Evolutionary conservation across 371 early-diverging fungal genomes (phyloP).

Genomic region (Saksenaea oblongispora): DNA sequence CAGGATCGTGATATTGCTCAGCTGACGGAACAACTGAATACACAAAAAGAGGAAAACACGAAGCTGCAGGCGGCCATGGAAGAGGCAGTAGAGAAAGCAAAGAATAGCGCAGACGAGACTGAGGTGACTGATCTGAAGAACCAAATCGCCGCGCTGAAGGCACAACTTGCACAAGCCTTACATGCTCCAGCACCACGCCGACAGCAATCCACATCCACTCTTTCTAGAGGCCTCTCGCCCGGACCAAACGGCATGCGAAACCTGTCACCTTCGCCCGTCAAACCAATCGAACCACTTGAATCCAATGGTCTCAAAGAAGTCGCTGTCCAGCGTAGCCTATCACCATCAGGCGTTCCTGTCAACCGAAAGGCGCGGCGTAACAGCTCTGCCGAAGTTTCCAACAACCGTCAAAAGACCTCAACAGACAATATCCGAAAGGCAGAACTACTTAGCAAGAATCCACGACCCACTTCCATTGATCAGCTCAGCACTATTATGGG

Average conservation of each 20-base stretch:
- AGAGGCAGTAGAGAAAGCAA: slow-evolving; percentile 36
- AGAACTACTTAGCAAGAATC: slow-evolving; percentile 29
- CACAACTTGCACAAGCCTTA: slow-evolving; percentile 46
- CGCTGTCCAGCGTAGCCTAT: slow-evolving; percentile 12
- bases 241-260: slow-evolving; percentile 30
- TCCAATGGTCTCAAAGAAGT: slow-evolving; percentile 22
- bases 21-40: slow-evolving; percentile 59
- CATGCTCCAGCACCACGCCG: slow-evolving; percentile 30
- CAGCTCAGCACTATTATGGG: slow-evolving; percentile 27
- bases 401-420: slow-evolving; percentile 37
- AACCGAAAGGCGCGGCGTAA: slow-evolving; percentile 39
- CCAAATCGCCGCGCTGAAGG: slow-evolving; percentile 50
- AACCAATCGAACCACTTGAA: slow-evolving; percentile 13
- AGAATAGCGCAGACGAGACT: slow-evolving; percentile 37
- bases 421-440: slow-evolving; percentile 40
- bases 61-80: slow-evolving; percentile 53
- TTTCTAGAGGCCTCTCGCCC: slow-evolving; percentile 30
- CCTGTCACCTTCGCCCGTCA: slow-evolving; percentile 36
- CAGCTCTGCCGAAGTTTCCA: slow-evolving; percentile 41
- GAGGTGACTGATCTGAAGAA: slow-evolving; percentile 49
- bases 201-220: slow-evolving; percentile 26
- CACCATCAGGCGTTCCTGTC: slow-evolving; percentile 19
- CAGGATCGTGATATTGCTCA: slow-evolving; percentile 67
- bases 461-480: slow-evolving; percentile 49
- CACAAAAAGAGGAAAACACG: slow-evolving; percentile 69